phyloP scores from a whole-genome alignment of 805 yeast genomes.

The Monosporozyma servazzii region DNA sequence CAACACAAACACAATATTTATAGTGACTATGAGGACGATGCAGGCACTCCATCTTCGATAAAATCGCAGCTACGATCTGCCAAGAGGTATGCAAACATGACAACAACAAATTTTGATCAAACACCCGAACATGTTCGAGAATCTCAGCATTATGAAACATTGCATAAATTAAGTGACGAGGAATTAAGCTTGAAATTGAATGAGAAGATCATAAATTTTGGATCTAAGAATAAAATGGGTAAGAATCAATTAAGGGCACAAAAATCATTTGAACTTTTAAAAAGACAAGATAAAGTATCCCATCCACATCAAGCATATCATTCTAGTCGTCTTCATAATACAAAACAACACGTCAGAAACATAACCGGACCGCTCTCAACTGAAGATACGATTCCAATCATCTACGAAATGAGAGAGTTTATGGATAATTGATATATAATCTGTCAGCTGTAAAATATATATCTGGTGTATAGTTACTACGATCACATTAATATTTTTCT shows the following conservation, averaged over 20 bases:
- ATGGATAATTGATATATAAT: conserved; percentile 5
- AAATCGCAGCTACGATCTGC: not conserved
- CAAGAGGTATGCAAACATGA: not conserved
- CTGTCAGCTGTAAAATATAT: too few relatives aligned
- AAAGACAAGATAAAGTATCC: not conserved
- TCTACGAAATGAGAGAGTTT: conserved; percentile 23
- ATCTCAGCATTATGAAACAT: conserved; percentile 1
- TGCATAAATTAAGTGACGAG: conserved; percentile 15
- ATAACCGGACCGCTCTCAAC: not conserved
- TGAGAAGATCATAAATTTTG: conserved; percentile 22
- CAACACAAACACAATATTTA: not conserved
- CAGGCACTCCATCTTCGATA: not conserved
- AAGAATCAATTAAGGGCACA: conserved; percentile 23
- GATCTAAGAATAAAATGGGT: conserved; percentile 25
- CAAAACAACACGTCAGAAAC: not conserved
- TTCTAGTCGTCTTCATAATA: not conserved
- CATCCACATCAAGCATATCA: not conserved
- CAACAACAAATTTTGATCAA: not conserved
- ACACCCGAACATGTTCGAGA: not conserved
- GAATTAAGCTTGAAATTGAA: conserved; percentile 22
- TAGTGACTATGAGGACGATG: not conserved
- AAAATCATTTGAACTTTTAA: conserved; percentile 25
- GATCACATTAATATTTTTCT: too few relatives aligned
- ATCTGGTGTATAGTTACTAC: too few relatives aligned
- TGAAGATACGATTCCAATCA: conserved; percentile 27